Evolutionary conservation across 805 yeast genomes (phyloP).

Genomic region (Myxozyma nipponensis): DNA sequence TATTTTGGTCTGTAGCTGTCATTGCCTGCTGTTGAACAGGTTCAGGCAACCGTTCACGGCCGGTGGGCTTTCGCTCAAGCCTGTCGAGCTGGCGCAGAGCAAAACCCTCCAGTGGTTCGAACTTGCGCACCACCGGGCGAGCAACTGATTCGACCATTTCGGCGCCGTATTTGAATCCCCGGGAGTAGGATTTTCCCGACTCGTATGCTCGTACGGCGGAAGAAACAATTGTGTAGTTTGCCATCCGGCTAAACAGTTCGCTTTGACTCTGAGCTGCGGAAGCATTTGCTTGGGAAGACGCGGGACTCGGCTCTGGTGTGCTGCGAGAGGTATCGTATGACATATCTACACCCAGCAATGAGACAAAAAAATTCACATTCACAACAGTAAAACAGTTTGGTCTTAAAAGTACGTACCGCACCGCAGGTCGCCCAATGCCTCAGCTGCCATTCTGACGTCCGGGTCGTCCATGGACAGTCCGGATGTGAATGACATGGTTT

Average conservation of each 20-base stretch:
- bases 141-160: constrained; percentile 53
- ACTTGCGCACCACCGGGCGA: constrained; percentile 46
- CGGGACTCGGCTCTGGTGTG: not conserved
- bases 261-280: constrained; percentile 3
- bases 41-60: not conserved
- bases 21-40: not conserved
- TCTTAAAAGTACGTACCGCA: constrained; percentile 19
- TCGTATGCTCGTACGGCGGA: constrained; percentile 36
- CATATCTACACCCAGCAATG: not conserved
- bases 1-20: constrained; percentile 5
- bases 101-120: constrained; percentile 36
- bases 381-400: not conserved
- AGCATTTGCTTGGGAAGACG: not conserved
- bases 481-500: constrained; percentile 23
- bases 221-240: constrained; percentile 31
- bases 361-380: not conserved
- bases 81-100: constrained; percentile 31
- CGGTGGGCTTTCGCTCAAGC: constrained; percentile 12
- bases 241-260: constrained; percentile 27
- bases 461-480: constrained; percentile 28
- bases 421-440: constrained; percentile 33
- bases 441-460: constrained; percentile 33
- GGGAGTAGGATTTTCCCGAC: constrained; percentile 42
- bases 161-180: constrained; percentile 55
- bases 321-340: not conserved